Evolutionary conservation across 495 filamentous ascomycete genomes (phyloP).

Genomic region (Tuber aestivum): DNA sequence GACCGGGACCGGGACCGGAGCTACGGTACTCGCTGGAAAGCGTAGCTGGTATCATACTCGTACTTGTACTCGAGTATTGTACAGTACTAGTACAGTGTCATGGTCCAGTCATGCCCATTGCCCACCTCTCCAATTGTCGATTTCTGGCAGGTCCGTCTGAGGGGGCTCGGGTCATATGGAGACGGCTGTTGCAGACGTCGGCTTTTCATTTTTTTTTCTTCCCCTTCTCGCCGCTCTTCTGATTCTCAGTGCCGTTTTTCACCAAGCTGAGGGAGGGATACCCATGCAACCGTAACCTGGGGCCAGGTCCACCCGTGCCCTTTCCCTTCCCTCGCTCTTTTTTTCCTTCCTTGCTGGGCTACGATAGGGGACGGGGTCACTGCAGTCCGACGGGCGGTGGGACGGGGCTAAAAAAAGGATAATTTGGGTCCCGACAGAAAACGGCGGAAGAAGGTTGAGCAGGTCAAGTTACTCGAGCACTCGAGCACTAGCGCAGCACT

Average conservation of each 20-base stretch:
- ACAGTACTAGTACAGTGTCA: no score
- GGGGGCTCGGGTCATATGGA: constrained; percentile 1
- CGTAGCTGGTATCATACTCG: neutral
- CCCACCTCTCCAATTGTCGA: neutral
- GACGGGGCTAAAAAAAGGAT: neutral
- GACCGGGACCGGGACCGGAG: neutral
- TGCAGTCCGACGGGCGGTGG: neutral
- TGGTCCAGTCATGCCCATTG: neutral
- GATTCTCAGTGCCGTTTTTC: neutral
- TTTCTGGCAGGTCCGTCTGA: neutral
- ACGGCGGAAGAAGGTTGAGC: neutral
- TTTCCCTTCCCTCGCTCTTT: neutral
- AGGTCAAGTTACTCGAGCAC: no score
- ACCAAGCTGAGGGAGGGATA: neutral
- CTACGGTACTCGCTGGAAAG: neutral
- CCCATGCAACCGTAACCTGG: neutral
- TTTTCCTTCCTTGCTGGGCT: neutral
- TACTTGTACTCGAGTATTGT: neutral
- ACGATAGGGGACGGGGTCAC: neutral
- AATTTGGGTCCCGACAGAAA: constrained; percentile 2
- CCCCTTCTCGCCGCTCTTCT: neutral
- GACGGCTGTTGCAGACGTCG: neutral
- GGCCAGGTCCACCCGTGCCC: neutral
- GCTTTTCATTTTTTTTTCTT: neutral
- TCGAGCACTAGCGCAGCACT: no score